Conservation (phyloP, 2,329 filamentous ascomycete species). For the Fusarium pseudocircinatum region DNA sequence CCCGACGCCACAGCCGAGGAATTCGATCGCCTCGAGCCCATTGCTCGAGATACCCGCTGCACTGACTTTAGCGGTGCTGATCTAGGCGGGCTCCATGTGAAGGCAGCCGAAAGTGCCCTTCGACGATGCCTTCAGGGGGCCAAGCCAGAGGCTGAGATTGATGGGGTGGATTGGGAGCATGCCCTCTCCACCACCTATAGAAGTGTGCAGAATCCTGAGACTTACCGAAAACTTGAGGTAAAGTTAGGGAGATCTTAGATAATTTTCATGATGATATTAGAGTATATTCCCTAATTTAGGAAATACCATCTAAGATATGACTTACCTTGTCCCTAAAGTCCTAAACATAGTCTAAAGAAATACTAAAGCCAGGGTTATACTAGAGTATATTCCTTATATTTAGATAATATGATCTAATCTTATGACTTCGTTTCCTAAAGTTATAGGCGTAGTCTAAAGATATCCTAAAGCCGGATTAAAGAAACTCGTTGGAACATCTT, state of each 20-base stretch:
- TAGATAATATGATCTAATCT: not conserved
- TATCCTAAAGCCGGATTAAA: not conserved
- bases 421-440: too few species aligned
- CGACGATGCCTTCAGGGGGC: constrained; percentile 48
- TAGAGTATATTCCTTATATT: not conserved
- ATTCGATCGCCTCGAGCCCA: constrained; percentile 63
- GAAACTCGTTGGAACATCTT: not conserved
- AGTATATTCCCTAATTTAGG: not conserved
- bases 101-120: constrained; percentile 62
- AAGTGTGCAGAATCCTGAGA: constrained; percentile 59
- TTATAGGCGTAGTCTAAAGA: not conserved
- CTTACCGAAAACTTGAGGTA: constrained; percentile 51
- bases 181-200: constrained; percentile 60
- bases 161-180: constrained; percentile 61
- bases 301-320: not conserved
- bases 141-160: constrained; percentile 40
- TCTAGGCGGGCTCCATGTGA: constrained; percentile 58
- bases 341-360: not conserved
- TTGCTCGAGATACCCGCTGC: constrained; percentile 76
- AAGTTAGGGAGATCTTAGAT: constrained; percentile 26
- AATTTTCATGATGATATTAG: not conserved
- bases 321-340: fast-evolving
- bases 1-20: constrained; percentile 54
- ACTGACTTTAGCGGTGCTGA: constrained; percentile 79
- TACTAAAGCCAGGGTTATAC: not conserved